phyloP scores from a whole-genome alignment of 2,329 filamentous ascomycete genomes.

The Colletotrichum horii region DNA sequence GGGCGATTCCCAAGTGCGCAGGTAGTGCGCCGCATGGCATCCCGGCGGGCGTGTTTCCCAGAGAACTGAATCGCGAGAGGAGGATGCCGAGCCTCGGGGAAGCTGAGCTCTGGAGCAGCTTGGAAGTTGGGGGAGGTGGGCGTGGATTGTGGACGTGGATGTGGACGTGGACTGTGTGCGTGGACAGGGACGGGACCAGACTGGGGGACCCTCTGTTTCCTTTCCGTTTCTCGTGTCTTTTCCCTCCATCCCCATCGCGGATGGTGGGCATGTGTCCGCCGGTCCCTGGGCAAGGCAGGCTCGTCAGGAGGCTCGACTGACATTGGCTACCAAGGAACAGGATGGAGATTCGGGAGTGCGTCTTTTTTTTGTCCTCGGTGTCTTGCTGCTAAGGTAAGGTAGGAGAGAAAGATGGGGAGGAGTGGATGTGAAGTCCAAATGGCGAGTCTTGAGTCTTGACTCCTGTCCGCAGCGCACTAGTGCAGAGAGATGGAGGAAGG shows the following conservation, averaged over 20 bases:
- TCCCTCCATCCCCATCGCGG: background rate
- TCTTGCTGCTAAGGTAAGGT: background rate
- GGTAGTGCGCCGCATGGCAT: background rate
- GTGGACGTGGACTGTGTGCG: background rate
- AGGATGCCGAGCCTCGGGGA: background rate
- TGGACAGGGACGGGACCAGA: background rate
- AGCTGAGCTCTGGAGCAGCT: background rate
- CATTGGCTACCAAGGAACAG: constrained; percentile 5
- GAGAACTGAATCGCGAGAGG: background rate
- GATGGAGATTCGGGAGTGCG: background rate
- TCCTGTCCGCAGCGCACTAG: background rate
- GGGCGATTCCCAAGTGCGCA: background rate
- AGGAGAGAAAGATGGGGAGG: background rate
- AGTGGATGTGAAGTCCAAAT: background rate
- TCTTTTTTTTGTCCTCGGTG: background rate
- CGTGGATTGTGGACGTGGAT: background rate
- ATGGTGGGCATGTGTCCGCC: background rate
- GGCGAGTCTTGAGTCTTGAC: background rate
- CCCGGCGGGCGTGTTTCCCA: background rate
- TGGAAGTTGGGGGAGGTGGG: background rate
- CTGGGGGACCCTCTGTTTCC: background rate
- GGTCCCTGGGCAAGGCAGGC: background rate
- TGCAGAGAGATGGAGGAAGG: background rate
- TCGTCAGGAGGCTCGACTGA: background rate
- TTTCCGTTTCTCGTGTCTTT: background rate